These are phyloP conservation scores for Berkeleyomyces rouxiae DNA, from an alignment of 2,329 filamentous ascomycete species.

Conservation along the genomic window DNA sequence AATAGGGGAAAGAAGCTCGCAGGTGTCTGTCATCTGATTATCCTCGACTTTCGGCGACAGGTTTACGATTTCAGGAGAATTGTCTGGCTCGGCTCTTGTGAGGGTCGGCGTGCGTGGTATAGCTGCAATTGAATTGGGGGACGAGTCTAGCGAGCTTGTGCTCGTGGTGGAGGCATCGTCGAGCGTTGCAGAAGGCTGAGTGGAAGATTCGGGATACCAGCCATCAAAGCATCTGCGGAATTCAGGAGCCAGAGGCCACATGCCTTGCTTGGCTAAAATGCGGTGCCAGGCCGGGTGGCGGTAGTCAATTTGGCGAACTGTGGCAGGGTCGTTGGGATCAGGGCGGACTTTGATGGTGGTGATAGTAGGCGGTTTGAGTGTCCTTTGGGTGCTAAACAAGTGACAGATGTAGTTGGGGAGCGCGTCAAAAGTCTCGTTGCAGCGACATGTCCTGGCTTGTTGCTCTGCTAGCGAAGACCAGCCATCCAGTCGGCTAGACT, in stretches of 20 bases:
- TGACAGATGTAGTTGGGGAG: background rate
- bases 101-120: no score
- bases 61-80: no score
- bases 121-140: no score
- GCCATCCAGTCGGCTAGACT: background rate
- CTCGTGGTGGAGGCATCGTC: background rate
- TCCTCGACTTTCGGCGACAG: no score
- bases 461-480: background rate
- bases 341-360: background rate
- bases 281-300: background rate
- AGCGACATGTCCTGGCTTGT: background rate
- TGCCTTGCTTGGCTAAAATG: background rate
- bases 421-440: background rate
- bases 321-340: background rate
- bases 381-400: no score
- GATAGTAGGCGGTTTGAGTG: no score
- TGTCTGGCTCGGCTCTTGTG: no score
- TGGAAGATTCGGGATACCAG: background rate
- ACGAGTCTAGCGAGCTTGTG: no score
- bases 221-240: background rate
- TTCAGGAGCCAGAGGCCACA: background rate
- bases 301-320: background rate
- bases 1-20: no score
- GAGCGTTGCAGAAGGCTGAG: background rate
- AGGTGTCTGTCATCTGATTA: no score